Evolutionary conservation across 371 early-diverging fungal species (phyloP).

Genomic region (Dichotomocladium elegans): DNA sequence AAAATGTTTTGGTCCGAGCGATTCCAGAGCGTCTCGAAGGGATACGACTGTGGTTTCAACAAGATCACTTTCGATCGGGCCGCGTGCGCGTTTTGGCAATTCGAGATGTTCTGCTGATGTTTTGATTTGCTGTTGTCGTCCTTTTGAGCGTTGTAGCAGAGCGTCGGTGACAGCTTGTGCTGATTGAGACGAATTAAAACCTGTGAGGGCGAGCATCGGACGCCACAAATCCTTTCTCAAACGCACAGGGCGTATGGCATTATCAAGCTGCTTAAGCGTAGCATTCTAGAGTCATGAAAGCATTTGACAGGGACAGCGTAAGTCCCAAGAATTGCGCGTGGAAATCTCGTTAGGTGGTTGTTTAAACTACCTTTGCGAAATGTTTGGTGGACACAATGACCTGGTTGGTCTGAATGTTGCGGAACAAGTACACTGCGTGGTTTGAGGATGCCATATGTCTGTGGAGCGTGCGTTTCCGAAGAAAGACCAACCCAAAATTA

Average conservation of each 20-base stretch:
- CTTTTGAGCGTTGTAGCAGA: conserved; percentile 46
- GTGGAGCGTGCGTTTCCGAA: no score
- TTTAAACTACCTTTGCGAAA: conserved; percentile 40
- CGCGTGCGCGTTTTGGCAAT: conserved; percentile 46
- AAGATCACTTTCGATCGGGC: conserved; percentile 33
- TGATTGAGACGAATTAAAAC: conserved; percentile 41
- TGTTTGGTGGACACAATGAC: conserved; percentile 49
- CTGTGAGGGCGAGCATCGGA: conserved; percentile 54
- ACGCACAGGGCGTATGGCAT: conserved; percentile 33
- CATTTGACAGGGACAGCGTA: no score
- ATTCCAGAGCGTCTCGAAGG: conserved; percentile 38
- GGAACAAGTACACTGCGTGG: conserved; percentile 49
- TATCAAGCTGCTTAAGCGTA: conserved; percentile 33
- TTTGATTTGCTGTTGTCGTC: conserved; percentile 31
- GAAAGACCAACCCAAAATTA: no score
- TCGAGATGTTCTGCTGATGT: conserved; percentile 32
- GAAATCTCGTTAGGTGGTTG: no score
- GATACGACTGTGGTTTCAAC: conserved; percentile 36
- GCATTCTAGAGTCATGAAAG: conserved; percentile 27
- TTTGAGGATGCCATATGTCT: background rate
- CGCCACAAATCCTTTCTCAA: conserved; percentile 62
- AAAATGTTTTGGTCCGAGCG: conserved; percentile 15
- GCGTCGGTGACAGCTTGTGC: conserved; percentile 59
- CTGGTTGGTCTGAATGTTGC: conserved; percentile 61
- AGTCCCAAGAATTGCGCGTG: no score